Percentiles rank a stretch among this genome's conserved stretches.
Conservation (phyloP, 2,329 filamentous ascomycete species). For the Gliomastix tumulicola region DNA sequence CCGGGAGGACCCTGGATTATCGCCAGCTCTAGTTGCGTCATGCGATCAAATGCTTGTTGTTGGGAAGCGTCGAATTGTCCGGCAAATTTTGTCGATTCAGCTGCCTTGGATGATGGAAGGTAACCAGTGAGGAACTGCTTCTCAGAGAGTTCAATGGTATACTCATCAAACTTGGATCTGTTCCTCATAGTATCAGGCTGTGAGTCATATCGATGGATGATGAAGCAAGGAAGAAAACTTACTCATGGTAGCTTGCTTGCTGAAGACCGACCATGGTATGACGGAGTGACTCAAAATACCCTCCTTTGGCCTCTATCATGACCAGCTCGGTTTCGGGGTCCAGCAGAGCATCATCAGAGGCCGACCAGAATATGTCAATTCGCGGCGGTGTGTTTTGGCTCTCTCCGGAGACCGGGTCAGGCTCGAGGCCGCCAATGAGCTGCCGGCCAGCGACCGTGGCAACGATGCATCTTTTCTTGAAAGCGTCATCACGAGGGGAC, state of each 20-base stretch:
- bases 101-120: too few species aligned
- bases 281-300: slow-evolving; percentile 72
- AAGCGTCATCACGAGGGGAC: slow-evolving; percentile 49
- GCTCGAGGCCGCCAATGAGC: slow-evolving; percentile 50
- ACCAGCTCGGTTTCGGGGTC: slow-evolving; percentile 64
- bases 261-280: slow-evolving; percentile 71
- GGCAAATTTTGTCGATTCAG: too few species aligned
- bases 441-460: slow-evolving; percentile 68
- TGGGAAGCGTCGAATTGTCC: slow-evolving; percentile 63
- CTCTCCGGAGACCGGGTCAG: slow-evolving; percentile 26
- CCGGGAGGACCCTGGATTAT: slow-evolving; percentile 79
- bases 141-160: slow-evolving; percentile 44
- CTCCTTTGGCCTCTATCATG: slow-evolving; percentile 69
- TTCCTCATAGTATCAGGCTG: slow-evolving; percentile 1
- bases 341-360: slow-evolving; percentile 50
- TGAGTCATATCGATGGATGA: background rate
- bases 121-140: slow-evolving; percentile 19
- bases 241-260: slow-evolving; percentile 45
- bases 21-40: slow-evolving; percentile 64
- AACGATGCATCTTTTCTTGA: slow-evolving; percentile 58
- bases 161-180: slow-evolving; percentile 54
- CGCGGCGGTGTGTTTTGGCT: slow-evolving; percentile 44
- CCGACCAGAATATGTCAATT: slow-evolving; percentile 69
- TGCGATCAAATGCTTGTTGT: slow-evolving; percentile 56
- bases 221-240: slow-evolving; percentile 19